phyloP scores from a whole-genome alignment of 1,284 basidiomycete genomes.

The Pisolithus thermaeus region DNA sequence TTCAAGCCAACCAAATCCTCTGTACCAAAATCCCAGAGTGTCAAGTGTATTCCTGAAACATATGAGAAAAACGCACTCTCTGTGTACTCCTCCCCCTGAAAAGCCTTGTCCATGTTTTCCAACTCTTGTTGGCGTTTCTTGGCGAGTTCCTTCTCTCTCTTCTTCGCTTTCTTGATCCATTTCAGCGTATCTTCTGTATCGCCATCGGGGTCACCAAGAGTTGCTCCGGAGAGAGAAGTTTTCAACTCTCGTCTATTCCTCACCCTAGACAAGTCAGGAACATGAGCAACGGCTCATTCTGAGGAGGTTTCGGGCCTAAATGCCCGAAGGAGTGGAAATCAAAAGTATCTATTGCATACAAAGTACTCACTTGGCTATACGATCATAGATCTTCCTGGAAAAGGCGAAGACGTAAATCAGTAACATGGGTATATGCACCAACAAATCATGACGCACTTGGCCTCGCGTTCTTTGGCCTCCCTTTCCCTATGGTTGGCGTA shows the following conservation, averaged over 20 bases:
- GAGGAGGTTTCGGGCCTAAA: slow-evolving; percentile 19
- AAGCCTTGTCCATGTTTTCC: slow-evolving; percentile 74
- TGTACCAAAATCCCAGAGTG: slow-evolving; percentile 22
- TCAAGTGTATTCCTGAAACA: slow-evolving; percentile 3
- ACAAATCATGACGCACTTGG: slow-evolving; percentile 50
- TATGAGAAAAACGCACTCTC: slow-evolving; percentile 54
- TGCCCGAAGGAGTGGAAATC: slow-evolving; percentile 34
- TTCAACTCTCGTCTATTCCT: slow-evolving; percentile 89
- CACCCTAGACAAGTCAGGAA: slow-evolving; percentile 54
- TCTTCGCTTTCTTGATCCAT: slow-evolving; percentile 89
- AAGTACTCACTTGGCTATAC: slow-evolving; percentile 82
- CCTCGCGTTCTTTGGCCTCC: slow-evolving; percentile 67
- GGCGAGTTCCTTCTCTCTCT: slow-evolving; percentile 79
- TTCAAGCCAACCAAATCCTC: slow-evolving; percentile 90
- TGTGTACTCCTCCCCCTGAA: slow-evolving; percentile 68
- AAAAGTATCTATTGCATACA: slow-evolving; percentile 42
- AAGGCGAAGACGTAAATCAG: slow-evolving; percentile 24
- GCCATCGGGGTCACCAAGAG: slow-evolving; percentile 77
- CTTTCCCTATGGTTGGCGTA: slow-evolving; percentile 68
- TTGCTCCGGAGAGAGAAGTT: slow-evolving; percentile 83
- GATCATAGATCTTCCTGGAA: slow-evolving; percentile 66
- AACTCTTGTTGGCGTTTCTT: slow-evolving; percentile 72
- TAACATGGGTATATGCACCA: slow-evolving; percentile 11
- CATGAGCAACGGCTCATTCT: slow-evolving; percentile 42
- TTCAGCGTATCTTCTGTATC: slow-evolving; percentile 71